Conservation (phyloP, 345 rosid genomes). For the Eucalyptus caleyi region DNA sequence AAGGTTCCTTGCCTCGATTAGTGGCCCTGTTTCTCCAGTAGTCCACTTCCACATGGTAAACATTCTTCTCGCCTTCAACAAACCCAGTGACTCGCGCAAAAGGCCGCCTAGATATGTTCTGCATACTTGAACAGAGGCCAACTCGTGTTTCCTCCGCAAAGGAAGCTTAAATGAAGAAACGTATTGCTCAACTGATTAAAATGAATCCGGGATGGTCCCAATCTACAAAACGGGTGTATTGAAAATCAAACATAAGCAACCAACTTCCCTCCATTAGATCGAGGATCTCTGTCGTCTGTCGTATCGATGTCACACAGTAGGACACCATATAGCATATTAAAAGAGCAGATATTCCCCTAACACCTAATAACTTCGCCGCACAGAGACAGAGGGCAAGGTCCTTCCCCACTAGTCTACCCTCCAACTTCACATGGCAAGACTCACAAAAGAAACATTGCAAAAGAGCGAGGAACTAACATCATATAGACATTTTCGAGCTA, state of each 20-base stretch:
- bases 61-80: background rate
- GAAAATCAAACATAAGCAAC: background rate
- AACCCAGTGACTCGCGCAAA: background rate
- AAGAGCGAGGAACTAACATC: background rate
- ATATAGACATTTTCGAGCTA: background rate
- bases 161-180: background rate
- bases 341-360: background rate
- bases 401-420: background rate
- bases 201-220: constrained; percentile 1
- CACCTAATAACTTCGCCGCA: background rate
- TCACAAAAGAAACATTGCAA: background rate
- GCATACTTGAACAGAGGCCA: background rate
- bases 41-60: background rate
- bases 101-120: background rate
- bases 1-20: background rate
- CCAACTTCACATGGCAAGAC: background rate
- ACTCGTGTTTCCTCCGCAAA: constrained; percentile 4
- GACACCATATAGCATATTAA: background rate
- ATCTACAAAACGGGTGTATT: background rate
- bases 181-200: background rate
- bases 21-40: background rate
- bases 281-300: background rate
- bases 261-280: background rate
- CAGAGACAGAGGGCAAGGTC: background rate
- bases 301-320: background rate